Percentiles rank a stretch among this genome's conserved stretches.
These are phyloP conservation scores for Nymphaea colorata DNA, from an alignment of 164 flowering plant species.

Conservation along the genomic window DNA sequence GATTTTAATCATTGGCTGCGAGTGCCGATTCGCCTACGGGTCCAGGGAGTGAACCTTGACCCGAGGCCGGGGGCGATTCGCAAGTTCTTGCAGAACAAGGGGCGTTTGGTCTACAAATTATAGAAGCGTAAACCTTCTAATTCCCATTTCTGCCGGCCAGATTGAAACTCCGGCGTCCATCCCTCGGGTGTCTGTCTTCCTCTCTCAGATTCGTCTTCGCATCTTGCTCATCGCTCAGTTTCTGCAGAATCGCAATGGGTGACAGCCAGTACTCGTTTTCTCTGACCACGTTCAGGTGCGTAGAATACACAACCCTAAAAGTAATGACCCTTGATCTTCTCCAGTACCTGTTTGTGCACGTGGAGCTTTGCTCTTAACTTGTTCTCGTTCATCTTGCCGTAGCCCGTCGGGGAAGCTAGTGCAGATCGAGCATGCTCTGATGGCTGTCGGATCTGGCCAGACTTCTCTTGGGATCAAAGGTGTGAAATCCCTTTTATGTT, in stretches of 20 bases:
- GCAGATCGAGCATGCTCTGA: slow-evolving; percentile 93
- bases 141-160: background rate
- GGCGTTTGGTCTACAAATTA: background rate
- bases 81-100: background rate
- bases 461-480: slow-evolving; percentile 97
- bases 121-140: background rate
- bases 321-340: background rate
- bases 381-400: background rate
- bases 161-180: background rate
- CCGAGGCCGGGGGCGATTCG: background rate
- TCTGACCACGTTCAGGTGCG: slow-evolving; percentile 32
- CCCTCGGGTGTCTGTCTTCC: background rate
- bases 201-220: background rate
- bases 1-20: no score
- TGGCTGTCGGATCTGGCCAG: slow-evolving; percentile 98
- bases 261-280: slow-evolving; percentile 31
- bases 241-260: slow-evolving; percentile 14
- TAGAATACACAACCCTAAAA: background rate
- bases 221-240: no score
- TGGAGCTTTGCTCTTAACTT: background rate
- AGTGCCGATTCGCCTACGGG: no score
- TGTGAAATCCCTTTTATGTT: slow-evolving; percentile 5
- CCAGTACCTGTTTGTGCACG: background rate
- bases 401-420: slow-evolving; percentile 99
- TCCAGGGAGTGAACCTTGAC: background rate